Percentiles rank a stretch among this genome's conserved stretches.
Conservation (phyloP, 2,329 filamentous ascomycete genomes). For the Cladosporium sp. region DNA sequence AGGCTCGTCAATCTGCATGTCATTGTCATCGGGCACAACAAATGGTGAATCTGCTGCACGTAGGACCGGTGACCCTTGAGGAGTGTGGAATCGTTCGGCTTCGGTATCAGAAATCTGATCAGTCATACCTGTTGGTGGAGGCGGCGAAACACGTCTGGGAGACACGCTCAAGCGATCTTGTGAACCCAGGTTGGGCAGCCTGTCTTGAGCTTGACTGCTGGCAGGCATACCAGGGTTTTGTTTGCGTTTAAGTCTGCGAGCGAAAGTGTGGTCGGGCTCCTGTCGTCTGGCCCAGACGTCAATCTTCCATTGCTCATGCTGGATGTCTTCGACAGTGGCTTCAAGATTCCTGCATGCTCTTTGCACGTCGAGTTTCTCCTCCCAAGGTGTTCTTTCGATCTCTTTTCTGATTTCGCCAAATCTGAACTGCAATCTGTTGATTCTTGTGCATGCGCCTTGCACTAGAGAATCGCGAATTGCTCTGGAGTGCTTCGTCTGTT, state of each 20-base stretch:
- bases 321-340: constrained; percentile 58
- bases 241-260: neutral
- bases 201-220: neutral
- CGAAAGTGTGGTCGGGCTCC: constrained; percentile 23
- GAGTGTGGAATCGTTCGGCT: constrained; percentile 19
- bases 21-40: neutral
- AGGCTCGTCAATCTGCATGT: neutral
- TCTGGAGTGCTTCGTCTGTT: constrained; percentile 45
- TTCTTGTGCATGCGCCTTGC: constrained; percentile 38
- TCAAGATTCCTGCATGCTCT: constrained; percentile 59
- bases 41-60: neutral
- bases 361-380: constrained; percentile 46
- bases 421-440: constrained; percentile 46
- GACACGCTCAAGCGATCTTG: constrained; percentile 26
- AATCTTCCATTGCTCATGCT: constrained; percentile 48
- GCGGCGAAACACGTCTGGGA: constrained; percentile 9
- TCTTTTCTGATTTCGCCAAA: constrained; percentile 54
- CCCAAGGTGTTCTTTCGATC: constrained; percentile 43
- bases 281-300: constrained; percentile 33
- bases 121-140: neutral
- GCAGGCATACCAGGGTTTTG: neutral
- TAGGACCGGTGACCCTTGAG: constrained; percentile 1
- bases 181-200: neutral
- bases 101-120: neutral
- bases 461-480: constrained; percentile 41